Evolutionary conservation across 305 asterid genomes (phyloP).

Genomic region (Fraxinus platypoda): DNA sequence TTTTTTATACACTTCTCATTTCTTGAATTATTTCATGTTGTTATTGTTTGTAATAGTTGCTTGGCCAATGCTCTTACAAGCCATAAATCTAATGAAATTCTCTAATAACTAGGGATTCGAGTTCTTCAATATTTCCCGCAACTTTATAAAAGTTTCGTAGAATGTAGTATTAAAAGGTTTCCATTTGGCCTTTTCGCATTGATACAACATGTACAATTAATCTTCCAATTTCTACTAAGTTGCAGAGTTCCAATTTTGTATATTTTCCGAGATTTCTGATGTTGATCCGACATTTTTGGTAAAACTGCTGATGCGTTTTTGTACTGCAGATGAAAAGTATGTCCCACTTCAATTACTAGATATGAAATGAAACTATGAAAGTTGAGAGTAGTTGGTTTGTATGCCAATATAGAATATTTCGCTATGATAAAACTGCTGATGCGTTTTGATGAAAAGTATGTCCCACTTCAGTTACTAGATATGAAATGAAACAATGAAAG

Average conservation of each 20-base stretch:
- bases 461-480: background rate
- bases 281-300: background rate
- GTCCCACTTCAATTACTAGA: background rate
- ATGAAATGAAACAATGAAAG: too few species aligned
- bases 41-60: background rate
- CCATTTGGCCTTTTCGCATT: background rate
- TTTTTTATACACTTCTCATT: background rate
- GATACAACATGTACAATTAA: background rate
- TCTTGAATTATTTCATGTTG: background rate
- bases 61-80: background rate
- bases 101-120: too few species aligned
- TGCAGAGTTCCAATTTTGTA: background rate
- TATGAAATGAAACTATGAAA: too few species aligned
- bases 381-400: too few species aligned
- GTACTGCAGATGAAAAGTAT: background rate
- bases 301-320: too few species aligned
- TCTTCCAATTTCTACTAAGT: too few species aligned
- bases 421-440: too few species aligned
- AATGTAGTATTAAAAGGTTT: too few species aligned
- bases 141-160: too few species aligned
- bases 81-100: background rate
- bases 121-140: background rate
- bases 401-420: too few species aligned
- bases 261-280: too few species aligned
- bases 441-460: background rate